Conservation (phyloP, 139 green algal genomes). For the Chlamydomonas applanata region DNA sequence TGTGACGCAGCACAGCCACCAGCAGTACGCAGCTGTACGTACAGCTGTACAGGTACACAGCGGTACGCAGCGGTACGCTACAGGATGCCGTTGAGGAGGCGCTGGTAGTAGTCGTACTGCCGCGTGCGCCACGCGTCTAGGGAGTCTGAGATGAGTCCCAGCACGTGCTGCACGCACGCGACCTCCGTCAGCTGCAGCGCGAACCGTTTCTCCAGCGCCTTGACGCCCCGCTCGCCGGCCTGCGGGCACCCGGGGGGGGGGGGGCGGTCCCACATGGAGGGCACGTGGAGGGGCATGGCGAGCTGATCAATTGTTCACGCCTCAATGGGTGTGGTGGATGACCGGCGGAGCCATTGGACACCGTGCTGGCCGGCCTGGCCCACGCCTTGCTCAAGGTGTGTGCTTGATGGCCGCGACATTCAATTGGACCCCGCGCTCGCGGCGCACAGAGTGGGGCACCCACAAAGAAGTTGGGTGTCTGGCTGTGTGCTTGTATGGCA, state of each 20-base stretch:
- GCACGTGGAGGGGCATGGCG: no score
- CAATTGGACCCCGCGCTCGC: no score
- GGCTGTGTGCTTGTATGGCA: no score
- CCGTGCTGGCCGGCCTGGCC: no score
- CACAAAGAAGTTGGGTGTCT: no score
- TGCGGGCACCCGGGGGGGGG: slow-evolving; percentile 3
- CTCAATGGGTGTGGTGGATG: no score
- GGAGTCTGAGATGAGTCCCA: slow-evolving; percentile 85
- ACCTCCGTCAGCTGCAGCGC: slow-evolving; percentile 44
- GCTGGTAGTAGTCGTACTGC: slow-evolving; percentile 99
- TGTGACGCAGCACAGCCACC: slow-evolving; percentile 5
- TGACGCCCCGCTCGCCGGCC: slow-evolving; percentile 60
- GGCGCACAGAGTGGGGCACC: no score
- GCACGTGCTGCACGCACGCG: slow-evolving; percentile 67
- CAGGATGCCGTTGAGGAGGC: slow-evolving; percentile 94
- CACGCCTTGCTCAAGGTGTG: no score
- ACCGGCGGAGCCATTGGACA: no score
- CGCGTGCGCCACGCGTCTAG: slow-evolving; percentile 95
- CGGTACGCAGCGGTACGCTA: slow-evolving; percentile 33
- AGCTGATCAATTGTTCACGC: no score
- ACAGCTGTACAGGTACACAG: background rate
- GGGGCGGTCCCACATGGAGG: background rate
- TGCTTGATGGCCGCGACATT: no score
- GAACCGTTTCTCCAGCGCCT: slow-evolving; percentile 86
- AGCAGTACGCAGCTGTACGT: slow-evolving; percentile 4